phyloP scores from a whole-genome alignment of 495 filamentous ascomycete species.

The Penicillium crystallinum region DNA sequence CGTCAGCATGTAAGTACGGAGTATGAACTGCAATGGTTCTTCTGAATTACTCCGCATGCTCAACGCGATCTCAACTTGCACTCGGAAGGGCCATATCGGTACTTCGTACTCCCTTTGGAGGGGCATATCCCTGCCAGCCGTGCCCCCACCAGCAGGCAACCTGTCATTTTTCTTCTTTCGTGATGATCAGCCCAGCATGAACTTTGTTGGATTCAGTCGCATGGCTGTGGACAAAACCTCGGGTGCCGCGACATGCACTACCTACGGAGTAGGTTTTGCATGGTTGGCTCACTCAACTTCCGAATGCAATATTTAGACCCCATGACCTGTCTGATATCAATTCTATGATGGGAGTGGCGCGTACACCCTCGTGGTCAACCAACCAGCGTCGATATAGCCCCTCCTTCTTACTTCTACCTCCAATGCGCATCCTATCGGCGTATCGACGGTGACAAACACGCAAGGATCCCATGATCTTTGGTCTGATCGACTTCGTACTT shows the following conservation, averaged over 20 bases:
- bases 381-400: slow-evolving; percentile 11
- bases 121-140: slow-evolving; percentile 2
- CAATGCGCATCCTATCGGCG: slow-evolving; percentile 10
- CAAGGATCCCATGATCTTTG: slow-evolving; percentile 16
- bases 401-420: slow-evolving; percentile 11
- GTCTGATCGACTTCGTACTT: not conserved
- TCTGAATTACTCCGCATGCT: not conserved
- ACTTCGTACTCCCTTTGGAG: slow-evolving; percentile 4
- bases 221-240: not conserved
- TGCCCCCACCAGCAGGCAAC: not conserved
- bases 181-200: slow-evolving; percentile 7
- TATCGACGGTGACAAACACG: slow-evolving; percentile 5
- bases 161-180: slow-evolving; percentile 2
- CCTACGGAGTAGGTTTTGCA: not conserved
- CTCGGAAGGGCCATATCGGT: not conserved
- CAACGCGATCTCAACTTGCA: not conserved
- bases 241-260: not conserved
- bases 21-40: not conserved
- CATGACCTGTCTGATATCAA: slow-evolving; percentile 19
- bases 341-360: slow-evolving; percentile 23
- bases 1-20: too few relatives aligned
- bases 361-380: slow-evolving; percentile 21
- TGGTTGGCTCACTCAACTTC: slow-evolving; percentile 3
- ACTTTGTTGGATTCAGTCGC: slow-evolving; percentile 7
- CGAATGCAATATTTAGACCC: slow-evolving; percentile 6